Base-by-base conservation (phyloP, 345 rosid genomes). In the Litchi chinensis region DNA sequence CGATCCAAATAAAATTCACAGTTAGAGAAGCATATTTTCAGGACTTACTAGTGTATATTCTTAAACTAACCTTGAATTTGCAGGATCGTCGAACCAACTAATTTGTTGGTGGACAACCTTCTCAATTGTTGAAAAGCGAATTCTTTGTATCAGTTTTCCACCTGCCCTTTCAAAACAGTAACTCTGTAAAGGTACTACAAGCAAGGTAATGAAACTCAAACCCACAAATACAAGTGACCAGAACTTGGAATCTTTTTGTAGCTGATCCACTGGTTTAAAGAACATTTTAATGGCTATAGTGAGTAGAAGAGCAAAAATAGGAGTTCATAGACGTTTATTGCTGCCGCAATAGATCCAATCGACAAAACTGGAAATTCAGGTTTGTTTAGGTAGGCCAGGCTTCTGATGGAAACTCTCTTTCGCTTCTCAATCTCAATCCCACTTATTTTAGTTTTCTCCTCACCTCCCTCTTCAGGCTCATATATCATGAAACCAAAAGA, bases 281-380 rank as follows among this genome's bases (percentile, higher is more conserved):
- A 92, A 95, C 88, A 87, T 88, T 19, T 77, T 90, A 80, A 93
- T 91, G 7, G 95, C 79, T 50, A 89, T 72, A 11, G 98, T 92
- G 57, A 91, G 82, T 74, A 93, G 66, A 68, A 92, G 84, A 48
- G 97, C 98, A 22, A 93, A 95, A 19, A 91, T 24, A 0, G 98
- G 98, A 75, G 89, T 92, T 66, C 86, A 1, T 5, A 86, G 63
- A 46, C 98, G 37, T 93, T 90, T 57, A 85, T 26, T 54, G 80
- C 74, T 56, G 98, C 97, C 28, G 89, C 97, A 12, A 90, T 7
- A 39, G 87, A 77, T 50, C 94, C 98, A 13, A 90, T 54, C 39
- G 91, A 10, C 62, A 95, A n/a, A 63, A 88, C 83, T 16, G 90
- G 91, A 64, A 85, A 19, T 83, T 93, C 97, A 10, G 97, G 94